Base-by-base conservation (phyloP, 768 basidiomycete species). In the Suillus spraguei region DNA sequence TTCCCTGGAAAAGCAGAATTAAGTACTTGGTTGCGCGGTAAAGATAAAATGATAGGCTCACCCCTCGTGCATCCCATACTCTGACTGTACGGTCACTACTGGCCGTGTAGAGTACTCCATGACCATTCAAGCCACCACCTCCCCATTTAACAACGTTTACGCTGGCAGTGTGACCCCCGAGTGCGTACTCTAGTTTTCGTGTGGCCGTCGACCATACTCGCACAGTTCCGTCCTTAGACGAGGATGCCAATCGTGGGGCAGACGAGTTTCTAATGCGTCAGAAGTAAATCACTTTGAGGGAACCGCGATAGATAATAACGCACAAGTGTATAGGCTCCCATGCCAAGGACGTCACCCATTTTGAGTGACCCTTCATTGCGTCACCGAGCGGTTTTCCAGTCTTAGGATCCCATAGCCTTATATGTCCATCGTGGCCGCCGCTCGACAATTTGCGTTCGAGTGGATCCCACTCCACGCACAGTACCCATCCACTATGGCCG, bases 131-230 rank as follows among this genome's bases (percentile, higher is more conserved):
- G 0, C 90, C 92, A 13, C 91, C 91, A 7, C 97, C 97, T 53
- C 94, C 96, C 97, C 97, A 99, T 68, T 92, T 87, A 16, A 99
- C 94, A 35, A 95, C 90, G 68, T 99, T 99, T 16, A 99, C 95
- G 64, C 90, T 92, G 2, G 94, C 95, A 0, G 92, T 90, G 72
- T 99, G 97, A 4, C 97, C 95, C 1, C 96, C 94, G 1, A 99
- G 85, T 0, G 92, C 85, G 70, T 91, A 97, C 60, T 95, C 91
- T 16, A 88, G 77, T 62, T 83, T 79, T 17, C 95, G 83, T 0
- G 86, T 89, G 2, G 82, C 75, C 0, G 90, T 84, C 17, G 89
- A 90, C 97, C 97, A 99, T 20, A 99, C 85, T n/a, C 94, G 89
- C 28, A 98, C 95, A 0, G 95, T 97, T 14, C 90, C 90, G 70